Evolutionary conservation across 2,329 filamentous ascomycete genomes (phyloP), one percentile per base, ranked within the genome.

Genomic region (Diaporthe vaccinii): DNA sequence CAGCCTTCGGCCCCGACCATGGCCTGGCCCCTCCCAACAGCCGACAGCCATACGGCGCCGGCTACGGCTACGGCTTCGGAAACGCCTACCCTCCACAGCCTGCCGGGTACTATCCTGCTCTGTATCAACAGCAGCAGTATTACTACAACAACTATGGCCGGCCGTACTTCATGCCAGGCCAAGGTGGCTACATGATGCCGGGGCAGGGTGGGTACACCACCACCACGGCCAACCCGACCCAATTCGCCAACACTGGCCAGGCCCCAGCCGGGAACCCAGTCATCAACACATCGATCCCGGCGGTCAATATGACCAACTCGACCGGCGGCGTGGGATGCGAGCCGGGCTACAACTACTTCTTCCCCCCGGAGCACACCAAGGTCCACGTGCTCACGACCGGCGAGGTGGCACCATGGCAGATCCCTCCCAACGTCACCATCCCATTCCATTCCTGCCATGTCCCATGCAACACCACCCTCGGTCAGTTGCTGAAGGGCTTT

Each of bases 311-410:
- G 83, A 86, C 85, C 62, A 91, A 92, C 82, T 86, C 87, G 0
- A 89, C 89, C 0, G 89, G 91, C 59, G 90, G 90, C 31, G 85
- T 88, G 1, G 89, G 90, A 55, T 88, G 88, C 76, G 91, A 92
- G 78, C 89, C 89, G 0, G 91, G 90, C 2, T 93, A 91, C 84
- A 90, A 91, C 83, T 91, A 91, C 82, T 88, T 92, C 79, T 92
- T 92, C 82, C 87, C 89, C 0, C 79, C 83, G 0, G 85, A 89
- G 77, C 89, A 92, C 80, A 90, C 89, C 41, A 91, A 90, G 77
- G 84, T 92, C 9, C 90, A 92, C 78, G 84, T 93, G 3, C 86
- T 93, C 81, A 87, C 87, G 77, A 86, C 86, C 12, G 78, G 79
- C 1, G 71, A 82, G 22, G 84, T 81, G 0, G 84, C 88, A 0